Evolutionary conservation across 2,329 filamentous ascomycete species (phyloP).

Genomic region (Diaporthe longicolla): DNA sequence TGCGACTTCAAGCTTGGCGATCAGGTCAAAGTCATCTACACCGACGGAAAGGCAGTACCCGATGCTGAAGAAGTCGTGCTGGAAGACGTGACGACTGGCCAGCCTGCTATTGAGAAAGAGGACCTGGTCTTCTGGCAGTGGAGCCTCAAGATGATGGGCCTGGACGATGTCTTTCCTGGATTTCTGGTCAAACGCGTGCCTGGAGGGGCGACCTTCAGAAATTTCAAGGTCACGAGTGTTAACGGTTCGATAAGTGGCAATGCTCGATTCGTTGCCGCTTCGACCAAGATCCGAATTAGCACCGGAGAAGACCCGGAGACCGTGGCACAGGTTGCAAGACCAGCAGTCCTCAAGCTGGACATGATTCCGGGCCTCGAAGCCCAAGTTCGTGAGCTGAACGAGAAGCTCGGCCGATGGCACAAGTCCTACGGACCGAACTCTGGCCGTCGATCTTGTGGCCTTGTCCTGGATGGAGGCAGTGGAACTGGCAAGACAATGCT

Average conservation of each 20-base stretch:
- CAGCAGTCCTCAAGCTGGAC: slow-evolving; percentile 60
- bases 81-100: slow-evolving; percentile 66
- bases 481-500: slow-evolving; percentile 89
- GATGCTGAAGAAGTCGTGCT: slow-evolving; percentile 72
- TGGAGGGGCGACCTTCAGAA: slow-evolving; percentile 68
- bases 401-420: slow-evolving; percentile 64
- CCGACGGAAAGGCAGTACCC: slow-evolving; percentile 63
- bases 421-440: slow-evolving; percentile 30
- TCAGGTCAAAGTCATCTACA: slow-evolving; percentile 71
- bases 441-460: slow-evolving; percentile 61
- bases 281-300: slow-evolving; percentile 51
- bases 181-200: slow-evolving; percentile 77
- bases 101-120: slow-evolving; percentile 50
- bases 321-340: slow-evolving; percentile 43
- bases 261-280: slow-evolving; percentile 59
- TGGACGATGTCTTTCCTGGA: slow-evolving; percentile 79
- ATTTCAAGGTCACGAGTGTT: slow-evolving; percentile 72
- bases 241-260: slow-evolving; percentile 61
- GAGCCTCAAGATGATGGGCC: slow-evolving; percentile 53
- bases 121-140: slow-evolving; percentile 56
- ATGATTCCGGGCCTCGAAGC: slow-evolving; percentile 77
- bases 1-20: slow-evolving; percentile 82
- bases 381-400: slow-evolving; percentile 77
- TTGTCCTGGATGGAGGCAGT: slow-evolving; percentile 84
- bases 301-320: slow-evolving; percentile 55